Evolutionary conservation across 768 basidiomycete genomes (phyloP), one percentile per base, ranked within the genome.

Genomic region (Albatrellus ellisii): DNA sequence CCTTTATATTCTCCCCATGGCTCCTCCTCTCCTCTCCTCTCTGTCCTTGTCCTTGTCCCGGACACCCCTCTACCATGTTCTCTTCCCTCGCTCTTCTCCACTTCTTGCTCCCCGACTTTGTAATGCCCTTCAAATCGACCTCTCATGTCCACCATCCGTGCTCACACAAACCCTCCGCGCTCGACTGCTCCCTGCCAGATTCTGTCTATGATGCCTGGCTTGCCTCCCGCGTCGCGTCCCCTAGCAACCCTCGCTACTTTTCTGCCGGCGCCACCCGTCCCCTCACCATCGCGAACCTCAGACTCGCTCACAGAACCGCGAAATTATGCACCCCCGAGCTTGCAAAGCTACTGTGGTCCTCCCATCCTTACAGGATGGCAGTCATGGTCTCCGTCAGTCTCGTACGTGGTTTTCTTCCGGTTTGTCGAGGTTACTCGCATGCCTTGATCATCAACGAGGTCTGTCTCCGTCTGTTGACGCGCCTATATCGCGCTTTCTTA

Each of bases 381-480:
- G 62, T 82, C 42, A 78, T 88, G 75, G 62, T 87, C 57, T 43
- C 68, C 45, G 62, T 86, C 50, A 81, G 85, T 57, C 60, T 87
- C 39, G 52, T 78, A 44, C 73, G 82, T 50, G 86, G 83, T 47
- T 62, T 80, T 45, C 76, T 87, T 54, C 85, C 85, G 26, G 86
- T 84, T 8, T 80, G 82, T 59, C 73, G 82, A 61, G 79, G 82
- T 47, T 88, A 85, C 64, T 86, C 86, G 7, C 86, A 88, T 62
- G 84, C 84, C 41, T 61, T 84, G 58, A 82, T 88, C 51, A 76
- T 88, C 49, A 79, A 89, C 61, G 83, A 89, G 72, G 85, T 80
- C 41, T 26, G 77, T 59, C 41, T n/a, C 3, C 24, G 35, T 21
- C 21, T 37, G 45, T 29, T n/a, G 18, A 36, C 10, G 20, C 4